Evolutionary conservation across 768 basidiomycete genomes (phyloP), one percentile per base, ranked within the genome.

Genomic region (Austroboletus eburneus): DNA sequence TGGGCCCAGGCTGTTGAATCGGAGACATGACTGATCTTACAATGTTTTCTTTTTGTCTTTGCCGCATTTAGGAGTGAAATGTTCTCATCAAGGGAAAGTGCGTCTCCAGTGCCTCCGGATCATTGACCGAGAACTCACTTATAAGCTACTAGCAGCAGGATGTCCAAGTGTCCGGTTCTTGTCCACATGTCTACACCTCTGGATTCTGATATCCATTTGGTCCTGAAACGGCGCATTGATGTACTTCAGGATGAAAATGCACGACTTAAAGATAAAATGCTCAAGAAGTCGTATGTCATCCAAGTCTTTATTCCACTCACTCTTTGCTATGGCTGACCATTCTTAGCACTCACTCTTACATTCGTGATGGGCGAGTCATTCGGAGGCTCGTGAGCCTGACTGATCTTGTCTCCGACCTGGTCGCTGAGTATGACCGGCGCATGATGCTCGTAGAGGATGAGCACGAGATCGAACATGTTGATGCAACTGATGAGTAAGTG

Each of bases 191-290:
- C 29, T 13, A 29, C n/a, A n/a, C n/a, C 32, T 33, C 32, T 4
- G 32, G 16, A 12, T 33, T 33, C 32, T 33, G 12, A 16, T 33
- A 33, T 12, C 12, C 12, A 5, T 33, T 13, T 16, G 12, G 29
- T 38, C 1, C 33, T 55, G 27, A 49, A 48, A 18, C 22, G 42
- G 3, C 44, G 22, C 13, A 51, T 54, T 17, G 36, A 41, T 7
- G 5, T 38, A 8, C 39, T 57, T 2, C 39, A 57, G 21, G 36
- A 42, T 16, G 44, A 57, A 22, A 55, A 57, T 16, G 33, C 30
- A 0, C 16, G 23, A 0, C 45, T 55, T 1, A 0, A 33, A 4
- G 29, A n/a, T 7, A 41, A 30, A 9, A 25, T 51, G n/a, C 27
- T 7, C 4, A 36, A 42, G 18, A 17, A 5, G 8, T 44, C 27